These are phyloP conservation scores for Suhomyces choctaworum DNA, from an alignment of 1,139 yeast species.

Conservation along the genomic window DNA sequence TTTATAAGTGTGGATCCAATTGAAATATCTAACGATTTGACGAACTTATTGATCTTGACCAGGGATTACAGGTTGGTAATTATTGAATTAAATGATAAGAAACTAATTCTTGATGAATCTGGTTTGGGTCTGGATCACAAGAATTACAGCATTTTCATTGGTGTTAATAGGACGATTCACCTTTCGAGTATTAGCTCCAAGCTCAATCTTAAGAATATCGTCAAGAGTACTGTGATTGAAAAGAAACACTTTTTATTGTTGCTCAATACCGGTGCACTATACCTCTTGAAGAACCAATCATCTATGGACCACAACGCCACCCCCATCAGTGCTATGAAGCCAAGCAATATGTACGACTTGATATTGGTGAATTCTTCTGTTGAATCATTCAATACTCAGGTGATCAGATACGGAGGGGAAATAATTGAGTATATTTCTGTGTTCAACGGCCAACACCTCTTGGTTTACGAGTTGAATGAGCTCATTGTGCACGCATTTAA, in stretches of 20 bases:
- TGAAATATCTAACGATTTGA: constrained; percentile 12
- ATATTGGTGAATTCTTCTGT: constrained; percentile 32
- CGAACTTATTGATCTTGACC: constrained; percentile 33
- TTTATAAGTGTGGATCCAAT: constrained; percentile 28
- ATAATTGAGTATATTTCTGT: constrained; percentile 26
- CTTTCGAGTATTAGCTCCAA: constrained; percentile 33
- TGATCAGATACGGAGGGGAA: constrained; percentile 21
- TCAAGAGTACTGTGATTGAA: constrained; percentile 30
- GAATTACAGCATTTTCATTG: constrained; percentile 32
- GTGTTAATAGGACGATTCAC: constrained; percentile 38
- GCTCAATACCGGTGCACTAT: constrained; percentile 40
- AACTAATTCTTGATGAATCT: constrained; percentile 10
- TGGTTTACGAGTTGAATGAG: constrained; percentile 34
- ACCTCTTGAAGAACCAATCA: constrained; percentile 35
- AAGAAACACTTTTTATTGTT: constrained; percentile 39
- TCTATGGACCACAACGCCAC: constrained; percentile 7
- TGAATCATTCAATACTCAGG: constrained; percentile 34
- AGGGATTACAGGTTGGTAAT: constrained; percentile 33
- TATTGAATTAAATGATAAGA: constrained; percentile 27
- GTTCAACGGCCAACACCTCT: constrained; percentile 31
- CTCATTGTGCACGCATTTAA: constrained; percentile 30
- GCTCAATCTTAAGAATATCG: constrained; percentile 26
- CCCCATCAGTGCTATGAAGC: constrained; percentile 19
- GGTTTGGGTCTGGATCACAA: constrained; percentile 12
- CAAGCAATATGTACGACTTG: constrained; percentile 40